Evolutionary conservation across 2,329 filamentous ascomycete species (phyloP), one percentile per base, ranked within the genome.

Genomic region (Sclerotinia borealis): DNA sequence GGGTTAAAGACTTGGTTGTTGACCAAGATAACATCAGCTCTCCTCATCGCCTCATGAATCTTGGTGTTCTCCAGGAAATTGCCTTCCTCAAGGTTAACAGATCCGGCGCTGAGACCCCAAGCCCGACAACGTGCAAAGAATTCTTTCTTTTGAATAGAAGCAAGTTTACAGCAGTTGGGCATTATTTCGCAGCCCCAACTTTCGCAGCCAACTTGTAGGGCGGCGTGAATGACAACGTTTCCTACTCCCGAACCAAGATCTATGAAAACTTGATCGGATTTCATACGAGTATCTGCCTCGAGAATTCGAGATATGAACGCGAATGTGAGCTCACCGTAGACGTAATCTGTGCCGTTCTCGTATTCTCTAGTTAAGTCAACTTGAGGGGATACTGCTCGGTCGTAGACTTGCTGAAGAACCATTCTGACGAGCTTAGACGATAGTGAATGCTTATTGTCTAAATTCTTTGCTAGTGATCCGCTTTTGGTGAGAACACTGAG

Each of bases 1-100:
- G 93, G 88, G 7, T 89, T 93, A 77, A 99, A 99, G 2, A 92
- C 95, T 77, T 98, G 93, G 77, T 99, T 99, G 80, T 99, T 99
- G 71, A 98, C 93, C 31, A 99, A 83, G 22, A 99, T 85, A n/a
- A 98, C 93, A 74, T 99, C 95, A 1, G 95, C 93, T 61, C 88
- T 85, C 75, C 89, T 88, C 56, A 99, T 81, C 9, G 88, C 87
- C 29, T 86, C 82, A 65, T 87, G 82, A 55, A 97, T 91, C 64
- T 81, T 81, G 19, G 83, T 75, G 69, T 89, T 90, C 68, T 87
- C 85, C 11, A 92, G 85, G 72, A 99, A 97, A 74, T 96, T 91
- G 64, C 92, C 95, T 49, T 87, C 81, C 66, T 93, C 85, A 8
- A 99, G 85, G 65, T 86, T 83, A n/a, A 95, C 90, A 65, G 84